A percentile compares a stretch with the other conserved stretches of the same genome.
These are phyloP conservation scores for Pharus latifolius DNA, from an alignment of 176 grass and related monocot species.

Conservation along the genomic window DNA sequence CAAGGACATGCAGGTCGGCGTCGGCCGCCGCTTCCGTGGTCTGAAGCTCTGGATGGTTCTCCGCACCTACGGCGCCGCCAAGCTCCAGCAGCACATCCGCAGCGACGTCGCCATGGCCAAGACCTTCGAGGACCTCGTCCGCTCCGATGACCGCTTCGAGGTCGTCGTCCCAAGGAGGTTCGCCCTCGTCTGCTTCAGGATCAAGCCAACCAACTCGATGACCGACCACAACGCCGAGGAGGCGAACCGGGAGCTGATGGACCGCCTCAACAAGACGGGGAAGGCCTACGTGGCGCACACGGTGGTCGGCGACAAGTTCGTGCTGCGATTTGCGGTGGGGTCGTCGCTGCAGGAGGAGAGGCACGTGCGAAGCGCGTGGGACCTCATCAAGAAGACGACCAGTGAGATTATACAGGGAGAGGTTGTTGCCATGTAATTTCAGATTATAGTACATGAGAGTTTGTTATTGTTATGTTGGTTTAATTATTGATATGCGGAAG, in stretches of 20 bases:
- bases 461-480: too few relatives aligned
- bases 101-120: slow-evolving; percentile 53
- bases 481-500: not conserved
- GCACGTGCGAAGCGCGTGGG: slow-evolving; percentile 27
- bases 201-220: not conserved
- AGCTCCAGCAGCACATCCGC: slow-evolving; percentile 44
- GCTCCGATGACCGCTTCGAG: slow-evolving; percentile 32
- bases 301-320: slow-evolving; percentile 18
- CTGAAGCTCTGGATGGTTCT: slow-evolving; percentile 62
- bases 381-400: slow-evolving; percentile 30
- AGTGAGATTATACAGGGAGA: not conserved
- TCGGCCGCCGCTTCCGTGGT: slow-evolving; percentile 33
- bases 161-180: slow-evolving; percentile 11
- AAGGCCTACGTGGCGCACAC: slow-evolving; percentile 32
- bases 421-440: too few relatives aligned
- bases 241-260: slow-evolving; percentile 28
- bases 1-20: slow-evolving; percentile 54
- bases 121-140: slow-evolving; percentile 30
- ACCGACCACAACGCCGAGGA: not conserved
- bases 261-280: slow-evolving; percentile 20
- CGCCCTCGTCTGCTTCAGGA: slow-evolving; percentile 38
- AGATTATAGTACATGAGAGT: too few relatives aligned
- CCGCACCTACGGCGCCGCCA: slow-evolving; percentile 18
- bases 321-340: slow-evolving; percentile 35
- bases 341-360: slow-evolving; percentile 26